Base-by-base conservation (phyloP, 2,329 filamentous ascomycete genomes). In the Colletotrichum noveboracense region DNA sequence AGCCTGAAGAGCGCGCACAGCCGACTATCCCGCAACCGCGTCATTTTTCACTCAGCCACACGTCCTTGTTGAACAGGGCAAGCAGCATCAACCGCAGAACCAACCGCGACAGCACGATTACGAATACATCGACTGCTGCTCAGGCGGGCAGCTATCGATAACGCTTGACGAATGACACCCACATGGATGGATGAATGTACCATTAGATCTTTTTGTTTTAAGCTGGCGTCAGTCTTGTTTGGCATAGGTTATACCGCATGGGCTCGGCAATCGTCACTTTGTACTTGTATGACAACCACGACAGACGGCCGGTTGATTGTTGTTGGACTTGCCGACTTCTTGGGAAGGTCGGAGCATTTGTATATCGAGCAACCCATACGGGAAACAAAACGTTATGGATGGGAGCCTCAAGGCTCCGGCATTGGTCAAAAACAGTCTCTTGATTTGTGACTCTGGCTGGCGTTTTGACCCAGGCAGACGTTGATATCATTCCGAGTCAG, bases 111-210 rank as follows among this genome's bases (percentile, higher is more conserved):
- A 87, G 85, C 78, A 84, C 83, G 70, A 83, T 86, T 74, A 82
- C 83, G 38, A 84, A 80, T 76, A 78, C 85, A 56, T 86, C 88
- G 34, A 83, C 85, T 21, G 83, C 85, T 72, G 82, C 86, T 43
- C 83, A 86, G 43, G 79, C 85, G 16, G 84, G 86, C 77, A 81
- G 83, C 73, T 89, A 89, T 81, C 85, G 88, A 83, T 90, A 82
- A 87, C 74, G 78, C 80, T 78, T 77, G 77, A 80, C 80, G 79
- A 78, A 82, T 79, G 77, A 82, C 77, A 76, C 78, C 77, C 76
- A 76, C 62, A 76, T 32, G 71, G 71, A 60, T 66, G 52, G 58
- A 77, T 75, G 75, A 78, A 78, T 78, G 77, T 78, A 78, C 65
- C 71, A 78, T 66, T 78, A 77, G 56, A 78, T 76, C 52, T 69